phyloP scores from a whole-genome alignment of 352 stramenopile species.

The Pythium sp. region DNA sequence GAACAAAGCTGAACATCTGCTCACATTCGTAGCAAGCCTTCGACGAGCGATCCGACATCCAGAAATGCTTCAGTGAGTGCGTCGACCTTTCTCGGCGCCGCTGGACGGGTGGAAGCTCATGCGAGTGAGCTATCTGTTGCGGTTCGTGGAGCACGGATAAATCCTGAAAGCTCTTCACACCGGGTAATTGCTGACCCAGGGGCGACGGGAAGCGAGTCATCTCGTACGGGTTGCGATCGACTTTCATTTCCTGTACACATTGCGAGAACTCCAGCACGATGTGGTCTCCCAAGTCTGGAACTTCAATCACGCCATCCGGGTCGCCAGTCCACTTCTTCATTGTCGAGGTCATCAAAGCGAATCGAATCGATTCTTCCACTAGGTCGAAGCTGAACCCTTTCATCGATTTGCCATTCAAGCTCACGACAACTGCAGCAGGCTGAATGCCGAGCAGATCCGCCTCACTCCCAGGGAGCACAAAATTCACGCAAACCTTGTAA shows the following conservation, averaged over 20 bases:
- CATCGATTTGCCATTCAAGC: slow-evolving; percentile 54
- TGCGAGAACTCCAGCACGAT: slow-evolving; percentile 64
- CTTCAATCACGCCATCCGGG: slow-evolving; percentile 16
- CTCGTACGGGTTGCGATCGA: slow-evolving; percentile 65
- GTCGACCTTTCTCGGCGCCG: slow-evolving; percentile 40
- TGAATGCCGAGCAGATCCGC: slow-evolving; percentile 51
- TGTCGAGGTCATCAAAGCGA: slow-evolving; percentile 23
- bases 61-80: slow-evolving; percentile 85
- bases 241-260: slow-evolving; percentile 54
- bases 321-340: slow-evolving; percentile 14
- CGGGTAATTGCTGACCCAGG: slow-evolving; percentile 55
- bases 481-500: slow-evolving; percentile 67
- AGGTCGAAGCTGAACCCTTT: slow-evolving; percentile 44
- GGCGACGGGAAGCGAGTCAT: slow-evolving; percentile 77
- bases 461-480: slow-evolving; percentile 47
- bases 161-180: slow-evolving; percentile 51
- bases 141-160: slow-evolving; percentile 6
- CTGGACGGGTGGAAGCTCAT: slow-evolving; percentile 1
- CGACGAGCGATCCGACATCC: slow-evolving; percentile 86
- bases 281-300: slow-evolving; percentile 29
- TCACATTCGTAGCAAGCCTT: slow-evolving; percentile 86
- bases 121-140: not conserved
- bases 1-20: slow-evolving; percentile 80
- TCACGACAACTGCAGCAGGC: slow-evolving; percentile 52
- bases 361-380: slow-evolving; percentile 43